phyloP scores from a whole-genome alignment of 768 basidiomycete genomes.

The Mycena capillaripes region DNA sequence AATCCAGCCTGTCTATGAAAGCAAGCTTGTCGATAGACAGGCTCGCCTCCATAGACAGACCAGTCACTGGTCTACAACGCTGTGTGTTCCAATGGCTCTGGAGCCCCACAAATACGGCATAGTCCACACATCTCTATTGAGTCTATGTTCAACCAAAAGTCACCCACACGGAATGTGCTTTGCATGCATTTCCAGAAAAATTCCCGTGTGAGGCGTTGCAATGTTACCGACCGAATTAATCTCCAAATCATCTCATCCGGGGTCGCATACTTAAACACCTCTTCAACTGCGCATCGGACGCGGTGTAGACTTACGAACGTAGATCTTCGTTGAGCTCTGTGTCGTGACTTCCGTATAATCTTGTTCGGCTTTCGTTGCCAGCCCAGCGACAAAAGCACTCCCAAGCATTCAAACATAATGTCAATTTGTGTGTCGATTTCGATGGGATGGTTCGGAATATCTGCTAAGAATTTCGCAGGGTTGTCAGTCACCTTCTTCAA shows the following conservation, averaged over 20 bases:
- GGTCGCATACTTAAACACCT: not conserved
- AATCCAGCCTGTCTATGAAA: no score
- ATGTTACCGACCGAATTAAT: not conserved
- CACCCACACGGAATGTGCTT: conserved; percentile 4
- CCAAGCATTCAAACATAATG: not conserved
- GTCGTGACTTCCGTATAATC: not conserved
- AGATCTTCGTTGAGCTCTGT: not conserved
- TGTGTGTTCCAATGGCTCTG: conserved; percentile 8
- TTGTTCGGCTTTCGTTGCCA: not conserved
- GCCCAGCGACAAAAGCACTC: not conserved
- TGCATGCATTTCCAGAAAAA: conserved; percentile 14
- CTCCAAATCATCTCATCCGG: not conserved
- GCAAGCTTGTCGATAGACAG: no score
- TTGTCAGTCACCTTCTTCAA: not conserved
- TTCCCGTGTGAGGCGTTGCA: conserved; percentile 1
- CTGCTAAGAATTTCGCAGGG: not conserved
- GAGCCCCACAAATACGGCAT: not conserved
- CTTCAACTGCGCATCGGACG: not conserved
- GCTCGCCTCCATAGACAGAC: no score
- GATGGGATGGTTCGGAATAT: not conserved
- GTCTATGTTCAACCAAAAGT: not conserved
- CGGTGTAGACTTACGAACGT: not conserved
- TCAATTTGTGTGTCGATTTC: not conserved
- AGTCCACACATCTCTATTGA: not conserved
- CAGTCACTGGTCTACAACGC: no score